phyloP scores from a whole-genome alignment of 2,329 filamentous ascomycete genomes.

The Penicillium concentricum region DNA sequence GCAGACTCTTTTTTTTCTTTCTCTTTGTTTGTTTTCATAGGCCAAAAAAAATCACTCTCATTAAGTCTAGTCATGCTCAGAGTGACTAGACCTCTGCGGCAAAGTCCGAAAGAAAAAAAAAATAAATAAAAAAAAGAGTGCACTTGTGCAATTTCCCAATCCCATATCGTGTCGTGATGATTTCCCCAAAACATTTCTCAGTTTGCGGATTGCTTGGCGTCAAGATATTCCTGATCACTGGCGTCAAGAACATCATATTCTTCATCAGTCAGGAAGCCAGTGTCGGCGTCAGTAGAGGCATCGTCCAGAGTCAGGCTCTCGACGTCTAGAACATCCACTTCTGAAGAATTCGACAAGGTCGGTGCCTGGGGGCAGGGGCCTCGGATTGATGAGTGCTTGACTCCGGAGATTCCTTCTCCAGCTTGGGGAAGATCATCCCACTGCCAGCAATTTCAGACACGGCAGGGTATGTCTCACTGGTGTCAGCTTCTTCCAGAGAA shows the following conservation, averaged over 20 bases:
- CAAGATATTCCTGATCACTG: slow-evolving; percentile 79
- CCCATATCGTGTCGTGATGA: slow-evolving; percentile 14
- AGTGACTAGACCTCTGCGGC: slow-evolving; percentile 13
- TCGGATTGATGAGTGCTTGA: slow-evolving; percentile 69
- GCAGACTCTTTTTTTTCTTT: slow-evolving; percentile 11
- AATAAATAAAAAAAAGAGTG: slow-evolving; percentile 2
- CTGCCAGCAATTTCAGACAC: slow-evolving; percentile 48
- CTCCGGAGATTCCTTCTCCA: slow-evolving; percentile 88
- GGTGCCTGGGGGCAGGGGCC: slow-evolving; percentile 30
- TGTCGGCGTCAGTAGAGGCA: slow-evolving; percentile 52
- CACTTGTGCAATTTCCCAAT: slow-evolving; percentile 21
- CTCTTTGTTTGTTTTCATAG: slow-evolving; percentile 8
- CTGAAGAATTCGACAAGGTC: slow-evolving; percentile 47
- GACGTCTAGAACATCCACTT: slow-evolving; percentile 52
- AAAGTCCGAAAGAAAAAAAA: slow-evolving; percentile 9
- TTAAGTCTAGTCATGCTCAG: slow-evolving; percentile 17
- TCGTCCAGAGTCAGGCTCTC: slow-evolving; percentile 57
- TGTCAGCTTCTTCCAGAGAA: slow-evolving; percentile 12
- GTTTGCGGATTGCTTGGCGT: slow-evolving; percentile 38
- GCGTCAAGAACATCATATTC: slow-evolving; percentile 97
- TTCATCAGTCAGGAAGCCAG: slow-evolving; percentile 90
- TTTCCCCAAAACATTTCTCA: slow-evolving; percentile 1
- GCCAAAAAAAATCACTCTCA: slow-evolving; percentile 13
- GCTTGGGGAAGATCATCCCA: slow-evolving; percentile 94
- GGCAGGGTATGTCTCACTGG: slow-evolving; percentile 23